Evolutionary conservation across 176 grass and related monocot species (phyloP), one percentile per base, ranked within the genome.

Genomic region (Bromus sterilis): DNA sequence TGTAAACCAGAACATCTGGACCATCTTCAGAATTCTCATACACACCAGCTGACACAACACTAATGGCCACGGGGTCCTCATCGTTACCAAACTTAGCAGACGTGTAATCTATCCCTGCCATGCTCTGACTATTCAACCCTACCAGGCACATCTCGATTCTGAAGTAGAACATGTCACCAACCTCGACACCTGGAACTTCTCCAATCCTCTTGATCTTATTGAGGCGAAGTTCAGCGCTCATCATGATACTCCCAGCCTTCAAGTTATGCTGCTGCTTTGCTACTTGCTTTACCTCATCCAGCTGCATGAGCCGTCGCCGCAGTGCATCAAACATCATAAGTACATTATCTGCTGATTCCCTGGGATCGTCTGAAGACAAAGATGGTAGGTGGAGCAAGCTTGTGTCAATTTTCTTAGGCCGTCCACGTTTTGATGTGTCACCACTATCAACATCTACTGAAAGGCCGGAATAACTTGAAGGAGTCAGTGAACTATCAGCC

Each of bases 111-210:
- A 97, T 97, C 58, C 94, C 94, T 4, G 87, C 74, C 70, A 97
- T 85, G 71, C 70, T 88, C 58, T 97, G 91, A 70, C 71, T 77
- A 83, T 91, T 89, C 64, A 97, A 57, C 11, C 94, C 94, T 13
- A 97, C 89, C 66, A 97, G 80, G 71, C 91, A 94, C 89, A 94
- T 94, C 83, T 97, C 94, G 5, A 97, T 91, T 68, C 91, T 90
- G 66, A 97, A 97, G 87, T 94, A 97, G 69, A 91, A 97, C 84
- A 93, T 94, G 55, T 97, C 94, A 62, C 94, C 94, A 66, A 97
- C 87, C 74, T 89, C 84, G 9, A 94, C 66, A 35, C 94, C 94
- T 25, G 85, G 91, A 66, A 97, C 66, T 26, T 87, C 74, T 42
- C 94, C 94, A 44, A 97, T 84, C 81, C 75, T 89, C 82, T 97